Conservation (phyloP, 768 basidiomycete genomes). For the Rubroboletus satanas region DNA sequence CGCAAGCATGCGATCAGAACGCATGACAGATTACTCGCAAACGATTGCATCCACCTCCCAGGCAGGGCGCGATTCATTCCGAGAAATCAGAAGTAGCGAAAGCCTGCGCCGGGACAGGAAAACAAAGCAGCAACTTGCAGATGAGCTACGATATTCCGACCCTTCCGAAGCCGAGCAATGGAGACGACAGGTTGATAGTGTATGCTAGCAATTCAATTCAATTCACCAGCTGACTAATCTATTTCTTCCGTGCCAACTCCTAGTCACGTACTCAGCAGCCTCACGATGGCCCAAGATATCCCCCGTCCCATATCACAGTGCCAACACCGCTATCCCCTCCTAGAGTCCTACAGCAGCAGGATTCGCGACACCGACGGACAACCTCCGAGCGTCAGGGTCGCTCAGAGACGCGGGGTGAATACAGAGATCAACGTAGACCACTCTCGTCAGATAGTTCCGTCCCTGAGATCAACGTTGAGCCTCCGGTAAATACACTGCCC, state of each 20-base stretch:
- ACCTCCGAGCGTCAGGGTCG: constrained; percentile 27
- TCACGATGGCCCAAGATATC: constrained; percentile 10
- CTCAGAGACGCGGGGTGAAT: constrained; percentile 13
- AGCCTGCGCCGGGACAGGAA: constrained; percentile 13
- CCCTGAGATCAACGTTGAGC: constrained; percentile 31
- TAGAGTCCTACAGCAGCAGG: constrained; percentile 9
- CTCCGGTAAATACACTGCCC: constrained; percentile 25
- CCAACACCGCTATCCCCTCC: constrained; percentile 30
- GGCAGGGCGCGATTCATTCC: constrained; percentile 8
- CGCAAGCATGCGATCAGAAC: constrained; percentile 26
- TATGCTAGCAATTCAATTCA: constrained; percentile 4
- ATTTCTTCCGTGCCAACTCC: neutral
- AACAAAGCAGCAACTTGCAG: constrained; percentile 31
- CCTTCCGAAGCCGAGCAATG: constrained; percentile 31
- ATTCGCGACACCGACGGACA: constrained; percentile 17
- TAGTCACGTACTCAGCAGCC: constrained; percentile 20
- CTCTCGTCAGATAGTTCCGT: constrained; percentile 34
- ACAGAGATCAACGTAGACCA: constrained; percentile 21
- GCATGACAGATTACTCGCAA: constrained; percentile 23
- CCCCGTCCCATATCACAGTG: constrained; percentile 19
- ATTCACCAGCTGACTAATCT: neutral
- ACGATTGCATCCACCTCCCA: constrained; percentile 19
- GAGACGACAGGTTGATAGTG: constrained; percentile 23
- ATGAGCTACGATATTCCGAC: constrained; percentile 35
- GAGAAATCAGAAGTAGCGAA: constrained; percentile 19